These are phyloP conservation scores for Tylopilus cervinicoccineus DNA, from an alignment of 768 basidiomycete species.

Conservation along the genomic window DNA sequence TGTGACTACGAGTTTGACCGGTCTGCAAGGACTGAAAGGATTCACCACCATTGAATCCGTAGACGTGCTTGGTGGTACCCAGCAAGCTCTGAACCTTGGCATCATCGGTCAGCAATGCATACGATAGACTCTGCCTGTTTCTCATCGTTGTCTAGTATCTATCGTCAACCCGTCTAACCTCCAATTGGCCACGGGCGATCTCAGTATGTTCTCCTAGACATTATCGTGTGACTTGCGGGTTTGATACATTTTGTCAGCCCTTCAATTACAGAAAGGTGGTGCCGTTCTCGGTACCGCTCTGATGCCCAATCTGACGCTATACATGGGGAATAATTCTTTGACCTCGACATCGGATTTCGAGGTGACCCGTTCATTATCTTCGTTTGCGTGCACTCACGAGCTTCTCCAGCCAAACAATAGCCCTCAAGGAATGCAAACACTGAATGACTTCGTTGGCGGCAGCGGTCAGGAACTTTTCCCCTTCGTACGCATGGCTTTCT, in stretches of 20 bases:
- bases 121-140: neutral
- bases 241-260: constrained; percentile 32
- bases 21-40: constrained; percentile 58
- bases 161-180: constrained; percentile 70
- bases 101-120: constrained; percentile 46
- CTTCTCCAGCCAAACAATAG: constrained; percentile 51
- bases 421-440: constrained; percentile 55
- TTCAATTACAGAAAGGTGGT: constrained; percentile 53
- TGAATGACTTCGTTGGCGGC: constrained; percentile 64
- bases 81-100: constrained; percentile 51
- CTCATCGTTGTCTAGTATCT: constrained; percentile 37
- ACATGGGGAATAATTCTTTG: constrained; percentile 58
- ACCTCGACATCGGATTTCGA: constrained; percentile 47
- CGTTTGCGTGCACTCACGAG: neutral
- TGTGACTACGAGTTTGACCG: constrained; percentile 56
- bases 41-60: constrained; percentile 53
- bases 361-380: constrained; percentile 26
- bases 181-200: constrained; percentile 55
- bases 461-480: constrained; percentile 37
- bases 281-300: constrained; percentile 55
- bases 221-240: neutral
- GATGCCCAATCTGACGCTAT: constrained; percentile 55
- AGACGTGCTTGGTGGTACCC: constrained; percentile 63
- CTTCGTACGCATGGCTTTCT: neutral
- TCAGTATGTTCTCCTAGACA: constrained; percentile 41